Evolutionary conservation across 2,329 filamentous ascomycete genomes (phyloP).

Genomic region (Sclerotinia trifoliorum): DNA sequence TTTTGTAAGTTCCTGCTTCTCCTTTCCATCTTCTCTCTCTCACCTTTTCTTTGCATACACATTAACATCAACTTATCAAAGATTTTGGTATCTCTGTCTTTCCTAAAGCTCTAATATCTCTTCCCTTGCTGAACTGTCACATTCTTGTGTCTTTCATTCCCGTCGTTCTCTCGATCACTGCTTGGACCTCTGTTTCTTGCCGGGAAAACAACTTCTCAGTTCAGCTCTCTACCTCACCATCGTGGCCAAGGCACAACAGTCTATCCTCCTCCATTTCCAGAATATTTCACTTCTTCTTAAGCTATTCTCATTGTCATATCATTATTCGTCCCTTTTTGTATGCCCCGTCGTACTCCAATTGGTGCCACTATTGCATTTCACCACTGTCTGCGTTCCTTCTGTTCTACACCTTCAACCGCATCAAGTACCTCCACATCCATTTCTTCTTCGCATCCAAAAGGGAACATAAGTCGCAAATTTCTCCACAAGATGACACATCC

Average conservation of each 20-base stretch:
- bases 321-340: conserved; percentile 6
- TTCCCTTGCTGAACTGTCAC: not conserved
- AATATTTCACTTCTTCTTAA: not conserved
- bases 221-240: not conserved
- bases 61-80: conserved; percentile 7
- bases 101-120: not conserved
- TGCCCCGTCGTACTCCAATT: conserved; percentile 22
- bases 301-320: not conserved
- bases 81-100: conserved; percentile 10
- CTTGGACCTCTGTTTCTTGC: not conserved
- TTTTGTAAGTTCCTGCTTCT: conserved; percentile 5
- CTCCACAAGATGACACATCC: conserved; percentile 13
- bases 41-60: conserved; percentile 13
- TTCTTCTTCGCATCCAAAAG: conserved; percentile 11
- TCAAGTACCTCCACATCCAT: conserved; percentile 5
- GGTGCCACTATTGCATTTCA: conserved; percentile 30
- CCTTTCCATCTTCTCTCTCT: not conserved
- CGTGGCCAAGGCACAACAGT: not conserved
- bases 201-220: not conserved
- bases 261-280: not conserved
- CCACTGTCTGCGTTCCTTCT: conserved; percentile 38
- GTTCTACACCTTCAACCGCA: conserved; percentile 25
- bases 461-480: not conserved
- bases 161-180: not conserved
- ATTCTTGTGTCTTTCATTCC: not conserved